A percentile compares a stretch with the other conserved stretches of the same genome.
Evolutionary conservation across 1,284 basidiomycete species (phyloP).

Genomic region (Ustilago bromivora): DNA sequence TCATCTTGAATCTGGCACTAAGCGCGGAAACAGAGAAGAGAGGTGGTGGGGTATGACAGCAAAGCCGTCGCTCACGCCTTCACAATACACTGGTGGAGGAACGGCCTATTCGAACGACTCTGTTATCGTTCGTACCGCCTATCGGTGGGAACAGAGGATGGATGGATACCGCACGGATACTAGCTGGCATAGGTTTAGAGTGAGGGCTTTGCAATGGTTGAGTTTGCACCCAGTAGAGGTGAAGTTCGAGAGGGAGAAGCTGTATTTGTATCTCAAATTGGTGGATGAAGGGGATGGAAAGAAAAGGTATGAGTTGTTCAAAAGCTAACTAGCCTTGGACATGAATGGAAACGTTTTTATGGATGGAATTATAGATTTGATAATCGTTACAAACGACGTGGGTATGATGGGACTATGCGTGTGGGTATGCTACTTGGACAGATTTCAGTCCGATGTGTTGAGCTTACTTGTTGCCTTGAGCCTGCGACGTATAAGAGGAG

Average conservation of each 20-base stretch:
- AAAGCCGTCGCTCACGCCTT: conserved; percentile 56
- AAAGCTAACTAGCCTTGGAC: neutral
- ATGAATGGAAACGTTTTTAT: no score
- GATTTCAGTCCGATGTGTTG: no score
- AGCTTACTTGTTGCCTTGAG: no score
- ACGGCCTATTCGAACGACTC: conserved; percentile 78
- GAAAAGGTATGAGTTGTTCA: conserved; percentile 32
- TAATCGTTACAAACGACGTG: no score
- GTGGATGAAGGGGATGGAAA: conserved; percentile 9
- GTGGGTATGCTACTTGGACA: no score
- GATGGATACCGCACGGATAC: conserved; percentile 34
- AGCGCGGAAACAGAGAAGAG: conserved; percentile 68
- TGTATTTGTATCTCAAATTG: conserved; percentile 52
- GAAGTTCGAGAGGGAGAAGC: conserved; percentile 38
- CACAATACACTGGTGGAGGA: conserved; percentile 76
- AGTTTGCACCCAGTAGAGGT: conserved; percentile 44
- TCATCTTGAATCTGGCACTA: no score
- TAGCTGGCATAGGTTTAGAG: conserved; percentile 31
- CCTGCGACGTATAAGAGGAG: neutral
- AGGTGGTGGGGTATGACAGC: conserved; percentile 73
- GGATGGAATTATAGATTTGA: no score
- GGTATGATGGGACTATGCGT: no score
- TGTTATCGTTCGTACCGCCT: conserved; percentile 50
- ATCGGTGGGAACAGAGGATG: conserved; percentile 53
- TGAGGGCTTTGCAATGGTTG: conserved; percentile 44